A percentile compares a stretch with the other conserved stretches of the same genome.
These are phyloP conservation scores for Fomitopsis schrenkii DNA, from an alignment of 1,284 basidiomycete species.

Conservation along the genomic window DNA sequence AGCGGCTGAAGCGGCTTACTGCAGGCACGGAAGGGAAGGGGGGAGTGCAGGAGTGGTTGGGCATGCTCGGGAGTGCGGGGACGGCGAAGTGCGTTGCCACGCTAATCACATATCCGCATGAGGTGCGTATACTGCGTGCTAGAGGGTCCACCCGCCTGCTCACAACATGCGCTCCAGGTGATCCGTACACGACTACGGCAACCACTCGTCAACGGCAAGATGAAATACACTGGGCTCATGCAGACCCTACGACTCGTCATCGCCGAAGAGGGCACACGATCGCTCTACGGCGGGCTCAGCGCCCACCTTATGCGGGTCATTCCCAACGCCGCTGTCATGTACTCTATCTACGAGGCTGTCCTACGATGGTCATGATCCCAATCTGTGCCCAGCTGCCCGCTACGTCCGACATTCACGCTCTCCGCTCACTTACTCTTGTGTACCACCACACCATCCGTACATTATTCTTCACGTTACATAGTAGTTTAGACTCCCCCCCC, in stretches of 20 bases:
- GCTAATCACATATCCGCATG: conserved; percentile 95
- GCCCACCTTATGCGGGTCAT: conserved; percentile 97
- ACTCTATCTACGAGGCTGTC: conserved; percentile 77
- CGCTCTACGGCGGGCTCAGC: conserved; percentile 89
- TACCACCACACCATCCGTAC: not conserved
- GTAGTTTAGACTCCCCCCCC: not conserved
- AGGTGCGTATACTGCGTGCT: conserved; percentile 49
- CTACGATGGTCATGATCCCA: conserved; percentile 46
- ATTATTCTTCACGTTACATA: not conserved
- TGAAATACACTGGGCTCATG: conserved; percentile 84
- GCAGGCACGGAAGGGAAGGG: conserved; percentile 44
- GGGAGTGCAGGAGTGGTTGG: conserved; percentile 61
- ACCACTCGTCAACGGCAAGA: conserved; percentile 66
- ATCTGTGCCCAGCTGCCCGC: not conserved
- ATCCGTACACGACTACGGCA: conserved; percentile 91
- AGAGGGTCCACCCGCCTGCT: not conserved
- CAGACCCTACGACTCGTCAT: conserved; percentile 88
- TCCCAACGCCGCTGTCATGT: conserved; percentile 98
- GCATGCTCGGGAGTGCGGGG: conserved; percentile 89
- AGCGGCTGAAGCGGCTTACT: conserved; percentile 68
- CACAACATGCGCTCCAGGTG: conserved; percentile 45
- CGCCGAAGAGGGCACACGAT: conserved; percentile 84
- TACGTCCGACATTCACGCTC: not conserved
- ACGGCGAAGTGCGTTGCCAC: conserved; percentile 92
- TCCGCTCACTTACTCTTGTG: not conserved